Evolutionary conservation across 208 protist species (phyloP).

Genomic region (Leishmania mexicana): DNA sequence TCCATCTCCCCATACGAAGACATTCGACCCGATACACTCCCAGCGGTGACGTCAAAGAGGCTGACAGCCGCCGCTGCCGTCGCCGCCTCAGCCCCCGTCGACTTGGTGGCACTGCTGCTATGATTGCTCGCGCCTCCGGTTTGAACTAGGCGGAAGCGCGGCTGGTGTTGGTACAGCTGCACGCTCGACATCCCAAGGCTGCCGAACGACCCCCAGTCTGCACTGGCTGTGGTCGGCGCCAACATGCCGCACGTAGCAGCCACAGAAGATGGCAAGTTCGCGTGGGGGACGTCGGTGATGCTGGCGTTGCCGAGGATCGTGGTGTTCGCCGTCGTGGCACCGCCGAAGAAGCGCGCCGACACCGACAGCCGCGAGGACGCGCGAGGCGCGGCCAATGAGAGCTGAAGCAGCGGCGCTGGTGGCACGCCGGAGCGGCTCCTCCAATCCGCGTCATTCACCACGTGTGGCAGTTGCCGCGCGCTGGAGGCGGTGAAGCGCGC

Average conservation of each 20-base stretch:
- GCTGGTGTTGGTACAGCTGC: background rate
- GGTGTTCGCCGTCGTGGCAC: background rate
- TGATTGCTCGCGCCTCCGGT: background rate
- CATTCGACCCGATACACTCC: background rate
- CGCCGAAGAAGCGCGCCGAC: background rate
- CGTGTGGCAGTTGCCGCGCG: background rate
- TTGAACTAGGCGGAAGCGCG: background rate
- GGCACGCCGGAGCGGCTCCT: background rate
- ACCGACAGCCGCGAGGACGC: background rate
- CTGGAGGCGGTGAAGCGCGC: background rate
- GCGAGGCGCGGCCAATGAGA: background rate
- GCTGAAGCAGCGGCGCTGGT: background rate
- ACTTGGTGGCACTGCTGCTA: constrained; percentile 1
- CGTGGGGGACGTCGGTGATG: background rate
- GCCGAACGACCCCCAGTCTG: background rate
- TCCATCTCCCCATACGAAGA: constrained; percentile 15
- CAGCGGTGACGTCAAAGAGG: constrained; percentile 13
- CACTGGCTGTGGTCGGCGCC: background rate
- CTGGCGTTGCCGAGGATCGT: background rate
- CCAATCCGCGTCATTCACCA: background rate
- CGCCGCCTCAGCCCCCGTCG: background rate
- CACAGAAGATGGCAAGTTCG: background rate
- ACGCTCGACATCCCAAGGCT: background rate
- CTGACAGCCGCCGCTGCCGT: background rate
- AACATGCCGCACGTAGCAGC: constrained; percentile 1